phyloP scores from a whole-genome alignment of 805 yeast species.

The Saturnispora halmiae region DNA sequence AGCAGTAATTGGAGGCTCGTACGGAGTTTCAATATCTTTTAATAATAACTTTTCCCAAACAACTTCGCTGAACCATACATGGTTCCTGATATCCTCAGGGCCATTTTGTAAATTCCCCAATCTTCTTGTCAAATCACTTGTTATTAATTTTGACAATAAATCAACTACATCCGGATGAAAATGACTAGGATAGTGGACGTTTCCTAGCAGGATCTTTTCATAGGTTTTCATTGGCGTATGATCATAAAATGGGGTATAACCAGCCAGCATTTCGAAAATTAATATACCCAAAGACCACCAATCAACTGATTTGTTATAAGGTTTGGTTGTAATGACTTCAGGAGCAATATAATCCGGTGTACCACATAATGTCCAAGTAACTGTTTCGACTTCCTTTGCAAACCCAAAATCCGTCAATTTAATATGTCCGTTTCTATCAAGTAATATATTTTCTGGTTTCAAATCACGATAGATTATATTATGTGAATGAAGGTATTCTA shows the following conservation, averaged over 20 bases:
- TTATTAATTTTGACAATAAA: conserved; percentile 41
- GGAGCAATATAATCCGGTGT: conserved; percentile 61
- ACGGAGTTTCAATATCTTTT: conserved; percentile 54
- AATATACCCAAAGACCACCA: conserved; percentile 60
- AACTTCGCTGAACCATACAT: conserved; percentile 52
- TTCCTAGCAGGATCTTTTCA: conserved; percentile 48
- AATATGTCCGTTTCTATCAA: conserved; percentile 52
- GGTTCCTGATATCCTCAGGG: conserved; percentile 46
- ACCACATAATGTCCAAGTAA: conserved; percentile 55
- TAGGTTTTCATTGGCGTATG: conserved; percentile 57
- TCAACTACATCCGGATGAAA: conserved; percentile 47
- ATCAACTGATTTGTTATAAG: conserved; percentile 54
- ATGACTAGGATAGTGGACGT: conserved; percentile 43
- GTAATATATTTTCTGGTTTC: conserved; percentile 51
- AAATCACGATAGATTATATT: conserved; percentile 53
- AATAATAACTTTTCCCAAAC: conserved; percentile 50
- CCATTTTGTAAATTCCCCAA: conserved; percentile 52
- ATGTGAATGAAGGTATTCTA: conserved; percentile 50
- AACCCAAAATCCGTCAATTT: conserved; percentile 55
- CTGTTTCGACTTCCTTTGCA: conserved; percentile 52
- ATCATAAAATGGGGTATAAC: conserved; percentile 55
- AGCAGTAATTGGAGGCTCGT: conserved; percentile 55
- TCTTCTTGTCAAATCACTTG: conserved; percentile 46
- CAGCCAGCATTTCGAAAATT: conserved; percentile 54
- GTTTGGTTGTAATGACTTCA: conserved; percentile 55